Evolutionary conservation across 805 yeast genomes (phyloP), one percentile per base, ranked within the genome.

Genomic region (Candida tallmaniae): DNA sequence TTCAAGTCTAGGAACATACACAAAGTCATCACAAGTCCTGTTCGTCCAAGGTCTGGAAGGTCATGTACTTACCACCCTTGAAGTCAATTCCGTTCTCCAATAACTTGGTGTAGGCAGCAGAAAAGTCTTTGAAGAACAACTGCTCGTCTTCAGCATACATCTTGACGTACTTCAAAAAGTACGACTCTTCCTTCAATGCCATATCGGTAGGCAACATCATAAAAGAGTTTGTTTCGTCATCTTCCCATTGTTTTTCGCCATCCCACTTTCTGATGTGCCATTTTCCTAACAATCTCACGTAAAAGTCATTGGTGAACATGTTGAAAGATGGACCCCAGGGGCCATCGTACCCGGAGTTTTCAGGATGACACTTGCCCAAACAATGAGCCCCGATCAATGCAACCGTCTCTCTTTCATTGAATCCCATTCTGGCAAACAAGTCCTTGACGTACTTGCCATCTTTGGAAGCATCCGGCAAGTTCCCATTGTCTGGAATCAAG

Each of bases 401-500:
- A 23, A 64, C 70, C 11, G 61, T 56, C 48, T 64, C 70, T 38
- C 54, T 51, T 21, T 64, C 70, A 39, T 46, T 47, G 39, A 60
- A 59, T 14, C 65, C 62, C 65, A 85, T 64, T 51, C 88, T 68
- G 14, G 62, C 60, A 56, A 81, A 85, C 12, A 80, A 72, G 18
- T 66, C 64, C 46, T 80, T 71, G 11, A 85, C 79, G 50, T 85
- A 88, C 16, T 65, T 62, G 2, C 80, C 73, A 33, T 77, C 88
- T 48, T 68, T 56, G 4, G 79, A 58, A 17, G 88, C 94, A 50
- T 81, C 77, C 5, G 95, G 95, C 29, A 85, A 66, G 51, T 84
- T 70, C 11, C 83, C 87, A 51, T 76, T 80, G 13, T 74, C 75
- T 22, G 88, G 84, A 11, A 70, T 70, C n/a, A n/a, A n/a, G 27